Base-by-base conservation (phyloP, 2,329 filamentous ascomycete species). In the Cladosporium colombiae region DNA sequence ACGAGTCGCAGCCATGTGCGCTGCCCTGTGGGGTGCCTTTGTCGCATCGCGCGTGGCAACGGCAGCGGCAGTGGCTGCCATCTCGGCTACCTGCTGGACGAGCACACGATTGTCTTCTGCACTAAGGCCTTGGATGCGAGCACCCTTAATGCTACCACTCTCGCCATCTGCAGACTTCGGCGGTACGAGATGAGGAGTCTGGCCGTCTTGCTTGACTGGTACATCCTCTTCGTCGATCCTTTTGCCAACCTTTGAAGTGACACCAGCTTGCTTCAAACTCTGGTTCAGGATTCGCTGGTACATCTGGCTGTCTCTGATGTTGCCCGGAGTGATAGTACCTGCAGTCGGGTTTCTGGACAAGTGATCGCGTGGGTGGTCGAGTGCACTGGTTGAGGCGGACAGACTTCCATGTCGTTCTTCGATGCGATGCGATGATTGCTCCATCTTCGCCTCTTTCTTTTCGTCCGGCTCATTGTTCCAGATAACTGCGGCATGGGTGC, bases 401-500 rank as follows among this genome's bases (percentile, higher is more conserved):
- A 62, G 55, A 59, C 65, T 66, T 29, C 35, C 46, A 35, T 70
- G 66, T 29, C 63, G 65, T 25, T 67, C 58, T 50, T 68, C 79
- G 27, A 69, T 31, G 58, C 67, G 65, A 57, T 70, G 56, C 8
- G 73, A 70, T 27, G 74, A 69, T 67, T 80, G 77, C 56, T 81
- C 79, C 46, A 74, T 69, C 67, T 75, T 77, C 23, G 70, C 73
- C 1, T 75, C 62, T 72, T 81, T 82, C 76, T 83, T 83, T 68
- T 84, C 82, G 65, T 84, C 82, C 1, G 79, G 72, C 69, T 97
- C 93, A 10, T 86, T 90, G 73, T 93, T 95, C 95, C 95, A 99
- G 70, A 99, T 99, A 55, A 97, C 91, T 5, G 96, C 93, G 4
- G 95, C 95, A 76, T 99, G 95, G 0, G 95, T 99, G 69, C 95